These are phyloP conservation scores for Diaporthe sp. DNA, from an alignment of 2,329 filamentous ascomycete genomes.

Conservation along the genomic window DNA sequence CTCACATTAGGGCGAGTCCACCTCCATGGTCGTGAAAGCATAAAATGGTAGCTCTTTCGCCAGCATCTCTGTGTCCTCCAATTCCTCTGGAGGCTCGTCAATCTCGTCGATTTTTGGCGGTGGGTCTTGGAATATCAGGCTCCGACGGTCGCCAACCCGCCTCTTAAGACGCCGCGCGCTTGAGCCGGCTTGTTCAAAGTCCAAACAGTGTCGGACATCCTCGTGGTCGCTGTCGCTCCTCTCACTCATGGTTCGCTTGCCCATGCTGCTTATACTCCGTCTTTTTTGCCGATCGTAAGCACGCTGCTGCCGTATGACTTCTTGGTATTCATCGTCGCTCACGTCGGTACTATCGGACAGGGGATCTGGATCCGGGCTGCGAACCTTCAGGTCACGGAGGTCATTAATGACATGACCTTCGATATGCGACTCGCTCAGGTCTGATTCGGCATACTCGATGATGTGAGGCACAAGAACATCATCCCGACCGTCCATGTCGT, in stretches of 20 bases:
- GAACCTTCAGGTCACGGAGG: slow-evolving; percentile 58
- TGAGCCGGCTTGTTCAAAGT: slow-evolving; percentile 54
- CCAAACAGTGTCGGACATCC: slow-evolving; percentile 50
- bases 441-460: slow-evolving; percentile 57
- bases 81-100: slow-evolving; percentile 62
- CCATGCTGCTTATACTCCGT: slow-evolving; percentile 62
- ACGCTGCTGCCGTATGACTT: slow-evolving; percentile 53
- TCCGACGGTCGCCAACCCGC: slow-evolving; percentile 56
- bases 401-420: slow-evolving; percentile 56
- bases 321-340: slow-evolving; percentile 49
- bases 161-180: slow-evolving; percentile 60
- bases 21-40: slow-evolving; percentile 63
- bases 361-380: slow-evolving; percentile 47
- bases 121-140: slow-evolving; percentile 61
- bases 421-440: slow-evolving; percentile 51
- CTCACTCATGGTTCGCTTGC: slow-evolving; percentile 64
- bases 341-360: slow-evolving; percentile 51
- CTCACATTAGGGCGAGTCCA: slow-evolving; percentile 50
- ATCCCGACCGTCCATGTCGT: slow-evolving; percentile 52
- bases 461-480: slow-evolving; percentile 56
- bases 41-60: slow-evolving; percentile 63
- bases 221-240: slow-evolving; percentile 59
- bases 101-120: slow-evolving; percentile 64
- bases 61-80: slow-evolving; percentile 51
- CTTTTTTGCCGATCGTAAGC: slow-evolving; percentile 56